Evolutionary conservation across 192 early-diverging fungal species (phyloP), one percentile per base, ranked within the genome.

Genomic region (Podila epigama): DNA sequence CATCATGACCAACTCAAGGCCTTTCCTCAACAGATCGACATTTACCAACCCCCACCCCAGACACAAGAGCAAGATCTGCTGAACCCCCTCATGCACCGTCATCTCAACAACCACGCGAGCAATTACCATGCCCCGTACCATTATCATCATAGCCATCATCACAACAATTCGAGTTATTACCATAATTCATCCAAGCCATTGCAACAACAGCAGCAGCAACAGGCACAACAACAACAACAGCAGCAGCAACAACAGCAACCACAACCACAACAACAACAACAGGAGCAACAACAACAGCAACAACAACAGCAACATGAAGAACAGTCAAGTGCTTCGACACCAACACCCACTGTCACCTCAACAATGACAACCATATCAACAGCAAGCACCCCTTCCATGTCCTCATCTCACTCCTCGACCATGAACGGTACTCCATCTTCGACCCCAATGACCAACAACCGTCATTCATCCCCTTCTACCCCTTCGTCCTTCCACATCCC

Each of bases 401-500:
- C 73, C 20, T 48, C 44, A 1, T 68, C 73, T 3, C 58, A 54
- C 25, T 9, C 65, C 5, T 44, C 58, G 1, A 58, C 73, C 15
- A 31, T 68, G 52, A 53, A 33, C n/a, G 70, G 66, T 20, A 65
- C 65, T 35, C 28, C 68, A 34, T 64, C 59, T 29, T 58, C 58
- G 4, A 60, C 73, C 1, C 31, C 51, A 40, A 40, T 42, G 0
- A 51, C 70, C 9, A 31, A 58, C 25, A 62, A 51, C 27, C 13
- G 36, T 13, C 36, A 41, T 25, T 54, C 64, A n/a, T 68, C 68
- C 36, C 65, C 67, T 20, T 57, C 60, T 28, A 66, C 73, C 29
- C 65, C 73, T 2, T 75, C 70, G 5, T 66, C 73, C 44, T 77
- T 77, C 39, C 65, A 77, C 25, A 62, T 64, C 33, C 73, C 73